Evolutionary conservation across 495 filamentous ascomycete species (phyloP), one percentile per base, ranked within the genome.

Genomic region (Jackrogersella multiformis): DNA sequence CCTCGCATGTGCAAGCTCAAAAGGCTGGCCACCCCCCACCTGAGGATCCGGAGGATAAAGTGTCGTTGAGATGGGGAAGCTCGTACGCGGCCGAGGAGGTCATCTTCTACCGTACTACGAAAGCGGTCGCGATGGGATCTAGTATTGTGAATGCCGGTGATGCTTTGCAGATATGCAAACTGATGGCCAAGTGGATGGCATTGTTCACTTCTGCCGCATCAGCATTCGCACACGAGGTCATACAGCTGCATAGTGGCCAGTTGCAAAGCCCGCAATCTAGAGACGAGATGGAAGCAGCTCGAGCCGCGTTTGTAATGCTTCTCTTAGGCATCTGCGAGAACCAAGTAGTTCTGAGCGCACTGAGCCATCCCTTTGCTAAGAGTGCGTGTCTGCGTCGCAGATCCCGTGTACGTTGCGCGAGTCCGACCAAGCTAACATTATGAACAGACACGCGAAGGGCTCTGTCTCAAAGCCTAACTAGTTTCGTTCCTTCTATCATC

Each of bases 221-320:
- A 20, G 76, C 77, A 51, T 79, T 80, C 34, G 75, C 74, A 8
- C 73, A 76, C 15, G 79, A 84, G 23, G 74, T 76, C 23, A 76
- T 83, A 36, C 72, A 66, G 23, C 69, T 81, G 57, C 78, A 32
- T 10, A 30, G 23, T 20, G 72, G 74, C 35, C 72, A 66, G 26
- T 65, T 81, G 56, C 78, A 80, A 44, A 74, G 62, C 21, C 74
- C 78, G 18, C 75, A 78, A 8, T 76, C 74, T 3, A 76, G 76
- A 26, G 78, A 82, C 18, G 81, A 87, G 34, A 79, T 86, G 71
- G 83, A 79, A 46, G 76, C 74, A 28, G 64, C 85, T 1, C 75
- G 85, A 20, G 83, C 84, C 26, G 86, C 86, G 5, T 81, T 91
- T 23, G 82, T 84, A 4, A 75, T 81, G 54, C 72, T 88, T 2